Base-by-base conservation (phyloP, 192 early-diverging fungal species). In the Coemansia sp. region DNA sequence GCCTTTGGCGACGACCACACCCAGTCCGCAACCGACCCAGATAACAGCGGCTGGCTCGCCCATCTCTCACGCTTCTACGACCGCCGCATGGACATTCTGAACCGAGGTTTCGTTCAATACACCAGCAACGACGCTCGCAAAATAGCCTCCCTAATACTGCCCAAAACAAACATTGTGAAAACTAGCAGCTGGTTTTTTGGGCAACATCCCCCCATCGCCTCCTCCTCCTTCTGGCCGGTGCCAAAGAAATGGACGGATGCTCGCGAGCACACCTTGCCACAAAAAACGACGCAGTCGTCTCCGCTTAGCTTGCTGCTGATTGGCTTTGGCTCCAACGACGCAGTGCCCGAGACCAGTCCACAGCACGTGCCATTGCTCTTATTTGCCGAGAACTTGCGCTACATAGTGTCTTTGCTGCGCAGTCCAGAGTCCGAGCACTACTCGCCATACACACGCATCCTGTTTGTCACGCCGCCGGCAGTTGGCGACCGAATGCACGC, bases 311-410 rank as follows among this genome's bases (percentile, higher is more conserved):
- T 94, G 31, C 67, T 94, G 70, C 12, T 85, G n/a, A 66, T 97
- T 22, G 93, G 92, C 56, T 85, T 93, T 57, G 95, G 95, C 22
- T 87, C 95, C 6, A 94, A 95, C 70, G 95, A 97, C 71, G 86
- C 92, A 0, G 84, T 82, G 0, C 47, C 88, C 24, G 69, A 68
- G 2, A 62, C 59, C 7, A 76, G 77, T 4, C 27, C 60, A 1
- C 89, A 91, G 54, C 87, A 89, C 62, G 87, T 93, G 1, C 71
- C 87, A 1, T n/a, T 94, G n/a, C 62, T 70, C 0, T 42, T 74
- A 4, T 96, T 87, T 63, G 68, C 73, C 3, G 22, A 66, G 14
- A 93, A 96, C 61, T 36, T 94, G n/a, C 71, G 73, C 27, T 62
- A 71, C 6, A 71, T 96, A 51, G 76, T 94, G n/a, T 58, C 76